Percentiles rank a stretch among this genome's conserved stretches.
phyloP scores from a whole-genome alignment of 352 stramenopile genomes.

The Pythium dissotocum region DNA sequence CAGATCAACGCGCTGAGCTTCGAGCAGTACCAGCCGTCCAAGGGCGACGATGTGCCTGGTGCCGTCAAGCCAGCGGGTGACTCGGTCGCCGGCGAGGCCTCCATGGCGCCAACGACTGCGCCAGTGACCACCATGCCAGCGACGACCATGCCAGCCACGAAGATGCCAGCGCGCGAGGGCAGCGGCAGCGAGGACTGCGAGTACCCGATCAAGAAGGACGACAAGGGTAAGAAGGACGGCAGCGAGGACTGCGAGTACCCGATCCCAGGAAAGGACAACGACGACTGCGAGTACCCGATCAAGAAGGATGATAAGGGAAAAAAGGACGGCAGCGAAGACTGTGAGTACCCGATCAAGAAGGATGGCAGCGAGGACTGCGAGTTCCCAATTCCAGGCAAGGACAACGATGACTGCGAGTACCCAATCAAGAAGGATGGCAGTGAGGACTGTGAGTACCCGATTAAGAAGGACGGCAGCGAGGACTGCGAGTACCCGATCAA shows the following conservation, averaged over 20 bases:
- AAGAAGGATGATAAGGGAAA: slow-evolving; percentile 13
- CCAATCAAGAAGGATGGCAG: slow-evolving; percentile 15
- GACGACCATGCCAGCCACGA: slow-evolving; percentile 5
- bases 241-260: slow-evolving; percentile 28
- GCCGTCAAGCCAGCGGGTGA: slow-evolving; percentile 17
- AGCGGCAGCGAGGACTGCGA: slow-evolving; percentile 31
- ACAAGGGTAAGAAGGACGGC: slow-evolving; percentile 19
- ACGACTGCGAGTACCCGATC: slow-evolving; percentile 37
- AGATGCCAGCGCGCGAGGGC: slow-evolving; percentile 7
- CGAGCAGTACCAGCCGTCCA: slow-evolving; percentile 20
- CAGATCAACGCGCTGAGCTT: slow-evolving; percentile 63
- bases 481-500: slow-evolving; percentile 29
- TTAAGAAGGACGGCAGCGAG: slow-evolving; percentile 28
- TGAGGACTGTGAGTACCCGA: slow-evolving; percentile 6
- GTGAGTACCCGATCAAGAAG: slow-evolving; percentile 19
- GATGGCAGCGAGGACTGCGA: slow-evolving; percentile 32
- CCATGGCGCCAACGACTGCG: slow-evolving; percentile 19
- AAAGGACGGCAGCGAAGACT: slow-evolving; percentile 1
- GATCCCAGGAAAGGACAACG: slow-evolving; percentile 21
- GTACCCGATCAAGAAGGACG: slow-evolving; percentile 25
- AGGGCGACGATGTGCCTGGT: slow-evolving; percentile 6
- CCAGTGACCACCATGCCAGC: slow-evolving; percentile 17
- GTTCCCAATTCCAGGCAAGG: slow-evolving; percentile 17
- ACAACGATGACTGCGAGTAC: slow-evolving; percentile 24
- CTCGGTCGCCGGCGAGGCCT: slow-evolving; percentile 24